Base-by-base conservation (phyloP, 441 rosid genomes). In the Croton setiger region DNA sequence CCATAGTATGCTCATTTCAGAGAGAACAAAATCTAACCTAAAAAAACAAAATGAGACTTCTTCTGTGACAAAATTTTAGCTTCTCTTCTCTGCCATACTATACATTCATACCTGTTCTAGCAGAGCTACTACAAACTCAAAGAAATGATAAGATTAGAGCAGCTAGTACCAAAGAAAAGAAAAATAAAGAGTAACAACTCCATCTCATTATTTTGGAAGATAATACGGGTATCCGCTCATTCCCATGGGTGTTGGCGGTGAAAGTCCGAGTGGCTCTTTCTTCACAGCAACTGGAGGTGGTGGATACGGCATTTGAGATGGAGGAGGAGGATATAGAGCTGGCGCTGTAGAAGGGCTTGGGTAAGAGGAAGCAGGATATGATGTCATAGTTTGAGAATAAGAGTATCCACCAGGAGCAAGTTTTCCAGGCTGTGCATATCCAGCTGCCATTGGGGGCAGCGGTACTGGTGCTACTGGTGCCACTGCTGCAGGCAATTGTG, bases 211-310 rank as follows among this genome's bases (percentile, higher is more conserved):
- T 66, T 82, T 81, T 23, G 83, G 81, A 51, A 71, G 21, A 71
- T 72, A 82, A 70, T 76, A 85, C 0, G 85, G 83, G 68, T 78
- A 84, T n/a, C 83, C 84, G 41, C 80, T 78, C 83, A 85, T 80
- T 70, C 83, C 86, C 68, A 79, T 62, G 37, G 78, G 75, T 23
- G 78, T 10, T 51, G 75, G 17, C 18, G 80, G 72, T 10, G 81
- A 79, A 36, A 65, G 57, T 39, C 87, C 84, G 3, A 73, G 43
- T 0, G 74, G 79, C 13, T 85, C 86, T 74, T 82, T 83, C 78
- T 81, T 80, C 69, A 63, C 20, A 18, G 75, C 45, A 44, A 69
- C 68, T 5, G 69, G 65, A 23, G 81, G 68, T 5, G 69, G 65
- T 33, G 81, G 68, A 72, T 82, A 80, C 1, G 84, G 45, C 52